Base-by-base conservation (phyloP, 257 asterid species). In the Solanum rostratum region DNA sequence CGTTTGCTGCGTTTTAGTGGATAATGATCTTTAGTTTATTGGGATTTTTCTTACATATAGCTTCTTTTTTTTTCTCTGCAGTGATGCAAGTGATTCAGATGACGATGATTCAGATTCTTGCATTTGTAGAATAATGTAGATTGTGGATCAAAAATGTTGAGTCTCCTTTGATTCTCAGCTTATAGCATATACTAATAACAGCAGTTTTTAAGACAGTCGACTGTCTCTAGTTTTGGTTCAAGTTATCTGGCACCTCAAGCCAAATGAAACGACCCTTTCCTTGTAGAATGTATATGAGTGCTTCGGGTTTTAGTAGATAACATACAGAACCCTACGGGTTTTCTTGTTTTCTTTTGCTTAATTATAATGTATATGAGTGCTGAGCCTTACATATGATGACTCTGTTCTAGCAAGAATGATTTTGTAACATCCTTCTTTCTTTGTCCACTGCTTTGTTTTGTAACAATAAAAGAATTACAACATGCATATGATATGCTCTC, bases 41-140 rank as follows among this genome's bases (percentile, higher is more conserved):
- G 37, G 41, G 82, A 76, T 76, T 76, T 43, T 9, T 76, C 82
- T 76, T 46, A 76, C 7, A 12, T 2, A 24, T 41, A 39, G n/a
- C 29, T 86, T 70, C 83, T 65, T 80, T 76, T 45, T 68, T 88
- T 37, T 86, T 37, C 30, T 91, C 30, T 91, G 88, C 92, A 93
- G 97, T 86, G 95, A 92, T 69, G 89, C 22, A 84, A 93, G 98
- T 49, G 98, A 93, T 83, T 90, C 95, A 18, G 98, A 93, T 13
- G 95, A 91, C 2, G 98, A 94, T 10, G 96, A 92, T 5, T 91
- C 96, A 45, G 98, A 93, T 86, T 81, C 90, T 84, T 94, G 98
- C 92, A 88, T 91, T 81, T 94, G 98, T 88, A 91, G 86, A 84
- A 85, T 94, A 88, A 94, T 94, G 98, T 94, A 93, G 92, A 78